These are phyloP conservation scores for Capsella bursapastoris DNA, from an alignment of 345 rosid genomes.

Conservation along the genomic window DNA sequence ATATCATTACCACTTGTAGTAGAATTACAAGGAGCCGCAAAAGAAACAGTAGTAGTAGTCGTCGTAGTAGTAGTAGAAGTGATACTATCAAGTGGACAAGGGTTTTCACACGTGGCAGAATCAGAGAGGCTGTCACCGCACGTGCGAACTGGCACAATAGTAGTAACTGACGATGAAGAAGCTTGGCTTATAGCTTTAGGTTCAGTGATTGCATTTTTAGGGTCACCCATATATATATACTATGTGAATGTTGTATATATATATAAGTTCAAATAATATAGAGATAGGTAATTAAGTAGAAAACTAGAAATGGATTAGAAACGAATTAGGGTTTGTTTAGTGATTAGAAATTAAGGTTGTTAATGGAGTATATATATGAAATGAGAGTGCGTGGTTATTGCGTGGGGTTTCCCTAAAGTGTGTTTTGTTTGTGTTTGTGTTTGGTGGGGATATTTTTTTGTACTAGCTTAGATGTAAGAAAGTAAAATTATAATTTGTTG, in stretches of 20 bases:
- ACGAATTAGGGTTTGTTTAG: constrained; percentile 24
- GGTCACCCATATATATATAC: constrained; percentile 40
- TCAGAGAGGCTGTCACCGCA: constrained; percentile 26
- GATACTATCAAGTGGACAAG: constrained; percentile 34
- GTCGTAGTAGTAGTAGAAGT: constrained; percentile 7
- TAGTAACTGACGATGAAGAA: constrained; percentile 35
- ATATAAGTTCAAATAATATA: neutral
- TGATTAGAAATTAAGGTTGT: constrained; percentile 28
- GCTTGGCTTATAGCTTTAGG: constrained; percentile 40
- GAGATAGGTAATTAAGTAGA: neutral
- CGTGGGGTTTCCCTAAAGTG: constrained; percentile 46
- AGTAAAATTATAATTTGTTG: neutral
- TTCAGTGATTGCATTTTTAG: constrained; percentile 36
- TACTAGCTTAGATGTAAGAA: constrained; percentile 31
- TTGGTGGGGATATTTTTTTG: constrained; percentile 27
- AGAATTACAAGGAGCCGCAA: constrained; percentile 38
- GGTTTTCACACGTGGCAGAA: constrained; percentile 36
- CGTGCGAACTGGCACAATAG: constrained; percentile 39
- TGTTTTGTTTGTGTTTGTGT: constrained; percentile 42
- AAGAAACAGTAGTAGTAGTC: constrained; percentile 30
- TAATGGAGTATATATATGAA: constrained; percentile 7
- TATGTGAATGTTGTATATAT: neutral
- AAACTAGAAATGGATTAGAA: neutral
- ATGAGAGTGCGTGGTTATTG: constrained; percentile 40
- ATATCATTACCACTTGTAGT: constrained; percentile 25